Conservation (phyloP, 305 asterid species). For the Fraxinus floribunda region DNA sequence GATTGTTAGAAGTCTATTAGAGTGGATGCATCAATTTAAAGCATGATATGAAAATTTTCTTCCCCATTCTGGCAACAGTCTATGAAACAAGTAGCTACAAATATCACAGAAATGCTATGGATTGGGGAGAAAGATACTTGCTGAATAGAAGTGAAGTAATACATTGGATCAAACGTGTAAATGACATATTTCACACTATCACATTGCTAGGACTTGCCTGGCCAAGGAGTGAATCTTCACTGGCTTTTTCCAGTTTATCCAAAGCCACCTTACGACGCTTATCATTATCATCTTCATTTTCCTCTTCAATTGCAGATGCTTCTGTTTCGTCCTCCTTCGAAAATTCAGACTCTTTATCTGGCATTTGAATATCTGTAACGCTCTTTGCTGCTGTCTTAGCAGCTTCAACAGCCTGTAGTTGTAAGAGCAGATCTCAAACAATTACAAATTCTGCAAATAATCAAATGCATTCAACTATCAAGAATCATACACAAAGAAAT, state of each 20-base stretch:
- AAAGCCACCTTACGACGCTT: conserved; percentile 64
- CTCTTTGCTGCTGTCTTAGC: conserved; percentile 76
- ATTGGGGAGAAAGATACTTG: neutral
- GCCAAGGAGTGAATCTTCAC: conserved; percentile 81
- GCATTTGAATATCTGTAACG: conserved; percentile 36
- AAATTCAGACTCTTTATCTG: conserved; percentile 66
- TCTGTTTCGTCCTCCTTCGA: conserved; percentile 48
- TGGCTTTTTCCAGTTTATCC: conserved; percentile 79
- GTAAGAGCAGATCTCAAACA: conserved; percentile 24
- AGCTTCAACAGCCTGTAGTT: conserved; percentile 57
- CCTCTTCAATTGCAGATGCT: conserved; percentile 48
- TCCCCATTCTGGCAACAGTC: neutral
- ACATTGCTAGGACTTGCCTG: conserved; percentile 53
- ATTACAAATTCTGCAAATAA: conserved; percentile 7
- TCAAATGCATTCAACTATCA: neutral
- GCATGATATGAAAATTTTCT: neutral
- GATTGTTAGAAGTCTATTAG: neutral
- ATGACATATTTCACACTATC: neutral
- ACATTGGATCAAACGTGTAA: neutral
- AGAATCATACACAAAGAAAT: neutral
- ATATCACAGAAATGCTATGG: neutral
- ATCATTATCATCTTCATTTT: conserved; percentile 68
- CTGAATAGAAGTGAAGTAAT: neutral
- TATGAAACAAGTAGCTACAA: neutral
- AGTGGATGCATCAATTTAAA: neutral